Conservation (phyloP, 345 rosid genomes). For the Kernera saxatilis region DNA sequence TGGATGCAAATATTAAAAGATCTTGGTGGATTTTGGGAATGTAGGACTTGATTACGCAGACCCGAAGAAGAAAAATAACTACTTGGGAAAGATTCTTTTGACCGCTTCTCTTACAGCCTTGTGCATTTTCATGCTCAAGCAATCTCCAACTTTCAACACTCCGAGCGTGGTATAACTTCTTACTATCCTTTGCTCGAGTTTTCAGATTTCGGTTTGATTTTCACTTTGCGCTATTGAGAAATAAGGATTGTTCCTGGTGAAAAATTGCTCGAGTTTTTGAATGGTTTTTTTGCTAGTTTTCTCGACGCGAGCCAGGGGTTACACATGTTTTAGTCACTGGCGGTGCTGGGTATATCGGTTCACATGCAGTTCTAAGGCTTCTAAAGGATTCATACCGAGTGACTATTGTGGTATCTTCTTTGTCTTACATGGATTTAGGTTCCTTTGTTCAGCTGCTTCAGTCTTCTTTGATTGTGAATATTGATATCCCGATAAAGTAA, state of each 20-base stretch:
- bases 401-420: constrained; percentile 52
- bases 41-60: constrained; percentile 82
- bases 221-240: background rate
- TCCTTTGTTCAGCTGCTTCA: background rate
- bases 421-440: background rate
- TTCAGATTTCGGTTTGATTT: background rate
- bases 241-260: background rate
- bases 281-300: constrained; percentile 31
- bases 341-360: constrained; percentile 80
- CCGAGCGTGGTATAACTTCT: constrained; percentile 54
- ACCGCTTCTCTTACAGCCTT: constrained; percentile 82
- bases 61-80: constrained; percentile 68
- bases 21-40: constrained; percentile 23
- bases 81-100: constrained; percentile 66
- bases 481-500: background rate
- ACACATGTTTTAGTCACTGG: constrained; percentile 71
- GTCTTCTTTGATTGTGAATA: background rate
- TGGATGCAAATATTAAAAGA: constrained; percentile 4
- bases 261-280: background rate
- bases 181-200: background rate
- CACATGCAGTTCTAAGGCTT: constrained; percentile 66
- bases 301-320: constrained; percentile 43
- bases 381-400: constrained; percentile 62
- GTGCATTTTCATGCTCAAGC: constrained; percentile 89
- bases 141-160: constrained; percentile 60